Base-by-base conservation (phyloP, 208 protist species). In the Lotmaria passim region DNA sequence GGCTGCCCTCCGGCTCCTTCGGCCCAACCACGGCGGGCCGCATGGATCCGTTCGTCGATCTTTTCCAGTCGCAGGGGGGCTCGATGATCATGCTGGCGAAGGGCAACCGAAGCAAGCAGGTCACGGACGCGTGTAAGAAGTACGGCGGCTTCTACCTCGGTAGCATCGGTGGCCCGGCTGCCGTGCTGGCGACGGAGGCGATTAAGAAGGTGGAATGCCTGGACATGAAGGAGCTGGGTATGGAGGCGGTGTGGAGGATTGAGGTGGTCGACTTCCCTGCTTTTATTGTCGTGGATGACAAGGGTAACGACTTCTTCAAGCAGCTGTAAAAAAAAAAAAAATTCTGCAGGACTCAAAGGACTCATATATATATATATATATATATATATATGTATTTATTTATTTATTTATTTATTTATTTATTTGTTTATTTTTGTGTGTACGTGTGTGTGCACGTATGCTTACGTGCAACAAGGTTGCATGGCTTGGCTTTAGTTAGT, bases 211-310 rank as follows among this genome's bases (percentile, higher is more conserved):
- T 98, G 14, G 93, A 98, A 75, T 92, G 93, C 36, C 78, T 96
- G 11, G 96, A 97, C 50, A 95, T 97, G 81, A 72, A 75, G 59
- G 94, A 98, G 66, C 79, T 97, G 8, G 91, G 93, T 23, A 96
- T 98, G 90, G 93, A 97, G 80, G 93, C 93, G 14, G 90, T 97
- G 28, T 95, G 96, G 95, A 97, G 94, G 78, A 98, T 98, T 75
- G 89, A 97, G 44, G 98, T 99, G 53, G 86, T 98, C 58, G 83
- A 99, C 70, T 99, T 99, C 86, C 97, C 97, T 10, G 98, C 98
- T 28, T 99, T 99, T 79, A 94, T 99, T 73, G 89, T 99, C 19
- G 95, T 98, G 21, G 97, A 99, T 62, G 95, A 99, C 84, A 99
- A 99, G 78, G 98, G 98, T 38, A 98, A 98, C 65, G 96, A 99